Base-by-base conservation (phyloP, 2,329 filamentous ascomycete species). In the Apiospora saccharicola region DNA sequence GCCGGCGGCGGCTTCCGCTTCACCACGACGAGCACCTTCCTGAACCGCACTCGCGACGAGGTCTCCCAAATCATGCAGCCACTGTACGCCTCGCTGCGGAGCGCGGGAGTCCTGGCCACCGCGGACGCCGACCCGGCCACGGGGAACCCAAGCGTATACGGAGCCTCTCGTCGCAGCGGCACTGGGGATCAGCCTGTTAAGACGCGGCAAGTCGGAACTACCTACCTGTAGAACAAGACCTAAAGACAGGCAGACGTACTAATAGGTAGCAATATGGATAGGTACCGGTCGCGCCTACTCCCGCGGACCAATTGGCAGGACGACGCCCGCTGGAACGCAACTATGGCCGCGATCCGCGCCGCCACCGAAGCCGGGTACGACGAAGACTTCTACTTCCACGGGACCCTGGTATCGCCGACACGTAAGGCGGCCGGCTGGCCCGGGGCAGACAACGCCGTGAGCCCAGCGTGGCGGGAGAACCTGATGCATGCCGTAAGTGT, bases 401-500 rank as follows among this genome's bases (percentile, higher is more conserved):
- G 78, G n/a, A 81, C 81, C 72, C 77, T 80, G 71, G 72, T 80
- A 70, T 73, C 75, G 41, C 79, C 80, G 2, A 78, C 76, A 19
- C 78, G 76, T 34, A 76, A 77, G 10, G 77, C 79, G 24, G 78
- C 76, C 4, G 79, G 79, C 44, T 82, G 81, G 71, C 78, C 77
- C 10, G 78, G 79, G 43, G 43, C 51, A 1, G 72, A 76, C 47
- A 80, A 82, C 22, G 82, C 82, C 8, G 77, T 84, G 16, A 85
- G 84, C 70, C 85, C 85, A 3, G 85, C 85, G 1, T 87, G 85
- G 81, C 79, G 86, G 57, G 57, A 64, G 57, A 64, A 64, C 57
- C 34, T 64, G 34, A 64, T 64, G 57, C 57, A 64, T 14, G 57
- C 57, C 13, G 57, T 64, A 64, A 37, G 57, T 41, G 22, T 22